Base-by-base conservation (phyloP, 768 basidiomycete genomes). In the Boletus eberwhitei region DNA sequence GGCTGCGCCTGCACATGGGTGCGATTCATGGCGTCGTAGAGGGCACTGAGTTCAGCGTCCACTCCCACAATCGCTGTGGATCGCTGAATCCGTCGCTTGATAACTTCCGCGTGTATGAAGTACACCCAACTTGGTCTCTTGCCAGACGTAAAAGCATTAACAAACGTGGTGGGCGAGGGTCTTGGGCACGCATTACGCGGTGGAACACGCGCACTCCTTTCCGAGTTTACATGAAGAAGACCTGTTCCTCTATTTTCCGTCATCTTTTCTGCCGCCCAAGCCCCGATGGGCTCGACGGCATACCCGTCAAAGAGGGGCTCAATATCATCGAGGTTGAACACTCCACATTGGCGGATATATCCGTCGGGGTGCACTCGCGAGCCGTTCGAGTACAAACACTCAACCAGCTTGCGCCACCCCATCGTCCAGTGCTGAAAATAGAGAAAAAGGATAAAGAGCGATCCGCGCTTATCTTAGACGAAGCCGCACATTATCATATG, bases 11-110 rank as follows among this genome's bases (percentile, higher is more conserved):
- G 32, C 78, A 79, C 34, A 77, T 80, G 36, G 87, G 87, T 13
- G 75, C 79, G 1, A 78, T 83, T 5, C 84, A 87, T 55, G 86
- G 86, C 2, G 72, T 88, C 19, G 75, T 78, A n/a, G 77, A 79
- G 55, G 86, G 85, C 44, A 84, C 78, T 9, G 82, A 85, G 57
- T 76, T 88, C 55, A 78, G 77, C 38, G 43, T 88, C 21, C 85
- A 87, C 63, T 71, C 75, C 21, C 85, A 87, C 65, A 86, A 87
- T 65, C 75, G 75, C 56, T 71, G 71, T n/a, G 79, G 79, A 21
- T 85, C 85, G 8, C 68, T 73, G 45, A 88, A 87, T 57, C 79
- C 81, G 2, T 52, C 75, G 19, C 67, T 85, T 13, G 81, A 79
- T 24, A 75, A 63, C 35, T 76, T 79, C n/a, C 70, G 77, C 32